Conservation (phyloP, 2,329 filamentous ascomycete genomes). For the Aspergillus ruber region DNA sequence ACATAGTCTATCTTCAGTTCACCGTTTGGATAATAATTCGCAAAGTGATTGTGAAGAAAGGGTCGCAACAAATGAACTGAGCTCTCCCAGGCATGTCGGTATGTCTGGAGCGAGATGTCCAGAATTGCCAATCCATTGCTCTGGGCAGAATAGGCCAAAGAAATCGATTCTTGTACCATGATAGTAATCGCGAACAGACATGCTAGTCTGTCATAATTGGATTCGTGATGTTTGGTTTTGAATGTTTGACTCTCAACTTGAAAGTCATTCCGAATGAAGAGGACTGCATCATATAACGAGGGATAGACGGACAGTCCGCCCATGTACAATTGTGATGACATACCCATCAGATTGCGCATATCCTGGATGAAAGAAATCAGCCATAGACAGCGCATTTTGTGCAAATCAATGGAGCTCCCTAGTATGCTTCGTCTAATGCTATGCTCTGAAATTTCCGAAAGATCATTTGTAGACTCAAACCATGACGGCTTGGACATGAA, state of each 20-base stretch:
- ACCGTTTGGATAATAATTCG: conserved; percentile 4
- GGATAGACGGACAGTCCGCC: conserved; percentile 10
- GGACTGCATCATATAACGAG: conserved; percentile 8
- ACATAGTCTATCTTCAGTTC: conserved; percentile 9
- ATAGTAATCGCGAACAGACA: conserved; percentile 15
- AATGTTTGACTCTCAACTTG: neutral
- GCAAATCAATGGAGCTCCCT: conserved; percentile 11
- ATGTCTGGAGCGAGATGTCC: conserved; percentile 5
- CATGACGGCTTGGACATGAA: conserved; percentile 23
- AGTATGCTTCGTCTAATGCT: neutral
- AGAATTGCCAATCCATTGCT: conserved; percentile 3
- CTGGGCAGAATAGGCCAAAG: neutral
- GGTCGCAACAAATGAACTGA: conserved; percentile 8
- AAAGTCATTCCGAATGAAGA: neutral
- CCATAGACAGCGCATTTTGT: conserved; percentile 23
- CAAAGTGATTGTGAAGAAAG: conserved; percentile 8
- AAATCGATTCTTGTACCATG: conserved; percentile 14
- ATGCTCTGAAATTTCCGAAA: conserved; percentile 8
- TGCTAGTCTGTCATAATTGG: conserved; percentile 6
- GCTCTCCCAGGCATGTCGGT: conserved; percentile 5
- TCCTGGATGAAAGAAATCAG: conserved; percentile 25
- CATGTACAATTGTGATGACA: conserved; percentile 5
- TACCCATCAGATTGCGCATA: conserved; percentile 22
- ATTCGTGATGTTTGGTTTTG: neutral
- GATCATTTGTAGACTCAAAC: conserved; percentile 20